Base-by-base conservation (phyloP, 2,329 filamentous ascomycete species). In the Aspergillus brunneoviolaceus region DNA sequence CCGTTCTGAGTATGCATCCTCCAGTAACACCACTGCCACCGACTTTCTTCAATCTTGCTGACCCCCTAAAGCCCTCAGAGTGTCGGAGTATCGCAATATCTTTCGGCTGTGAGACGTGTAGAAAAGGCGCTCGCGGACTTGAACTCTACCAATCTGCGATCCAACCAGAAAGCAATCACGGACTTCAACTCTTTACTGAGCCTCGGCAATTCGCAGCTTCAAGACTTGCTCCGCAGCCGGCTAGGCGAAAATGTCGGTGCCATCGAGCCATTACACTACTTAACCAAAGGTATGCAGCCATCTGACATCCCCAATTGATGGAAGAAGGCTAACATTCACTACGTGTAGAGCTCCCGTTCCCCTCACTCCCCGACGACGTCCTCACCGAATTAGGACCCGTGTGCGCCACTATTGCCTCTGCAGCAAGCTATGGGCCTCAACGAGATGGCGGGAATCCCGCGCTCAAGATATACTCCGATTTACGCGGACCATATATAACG, bases 181-280 rank as follows among this genome's bases (percentile, higher is more conserved):
- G 92, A 97, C 62, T 85, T 96, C 57, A 89, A 86, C 57, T 85
- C 87, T 10, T 82, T 99, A 39, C 81, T 97, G 61, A 90, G 88
- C 69, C 85, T 87, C 4, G 95, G 92, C 25, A 92, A 90, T 65
- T 85, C 86, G 12, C 92, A 96, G 73, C 82, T 99, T 33, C 92
- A 98, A 75, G 87, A 87, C 58, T 85, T 94, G 57, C 96, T 97
- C 72, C 86, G 92, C 63, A 87, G 89, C 60, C 83, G 92, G 56
- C 79, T 99, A 49, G 85, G 84, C 63, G 90, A 96, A 67, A 91
- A 93, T 45, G 89, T 91, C 14, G 85, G 86, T 54, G 86, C 90
- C 2, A 85, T 98, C 53, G 95, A 99, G 72, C 93, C 95, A 7
- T 80, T 99, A 49, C 91, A 96, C 75, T 97, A 89, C 72, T 89